phyloP scores from a whole-genome alignment of 306 rosid species.

The Medicago ruthenica region DNA sequence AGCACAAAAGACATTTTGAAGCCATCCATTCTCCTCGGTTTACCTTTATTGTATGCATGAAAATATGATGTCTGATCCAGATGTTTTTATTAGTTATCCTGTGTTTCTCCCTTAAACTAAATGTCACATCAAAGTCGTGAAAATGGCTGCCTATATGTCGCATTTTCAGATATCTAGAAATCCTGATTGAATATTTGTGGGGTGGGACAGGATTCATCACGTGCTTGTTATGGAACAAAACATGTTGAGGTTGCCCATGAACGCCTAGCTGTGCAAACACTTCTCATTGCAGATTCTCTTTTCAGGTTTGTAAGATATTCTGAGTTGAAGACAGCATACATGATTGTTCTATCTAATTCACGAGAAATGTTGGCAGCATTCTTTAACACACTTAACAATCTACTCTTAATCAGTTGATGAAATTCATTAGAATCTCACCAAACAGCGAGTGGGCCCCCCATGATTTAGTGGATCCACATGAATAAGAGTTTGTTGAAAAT shows the following conservation, averaged over 20 bases:
- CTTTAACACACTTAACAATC: not conserved
- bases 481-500: slow-evolving; percentile 10
- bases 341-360: slow-evolving; percentile 25
- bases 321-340: not conserved
- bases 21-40: not conserved
- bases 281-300: slow-evolving; percentile 85
- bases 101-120: not conserved
- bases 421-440: not conserved
- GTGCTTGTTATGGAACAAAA: slow-evolving; percentile 94
- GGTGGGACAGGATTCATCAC: slow-evolving; percentile 69
- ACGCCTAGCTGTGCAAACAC: slow-evolving; percentile 87
- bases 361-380: not conserved
- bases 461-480: not conserved
- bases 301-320: slow-evolving; percentile 69
- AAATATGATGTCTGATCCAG: slow-evolving; percentile 5
- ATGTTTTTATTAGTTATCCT: not conserved
- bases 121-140: slow-evolving; percentile 13
- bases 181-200: slow-evolving; percentile 37
- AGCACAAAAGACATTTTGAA: not conserved
- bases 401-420: not conserved
- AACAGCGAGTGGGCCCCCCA: not conserved
- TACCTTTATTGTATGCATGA: slow-evolving; percentile 14
- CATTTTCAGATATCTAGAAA: slow-evolving; percentile 37
- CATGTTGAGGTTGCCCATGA: slow-evolving; percentile 98
- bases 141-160: slow-evolving; percentile 7